Conservation (phyloP, 129 eudicot genomes). For the Chrysanthemum lavandulifolium region DNA sequence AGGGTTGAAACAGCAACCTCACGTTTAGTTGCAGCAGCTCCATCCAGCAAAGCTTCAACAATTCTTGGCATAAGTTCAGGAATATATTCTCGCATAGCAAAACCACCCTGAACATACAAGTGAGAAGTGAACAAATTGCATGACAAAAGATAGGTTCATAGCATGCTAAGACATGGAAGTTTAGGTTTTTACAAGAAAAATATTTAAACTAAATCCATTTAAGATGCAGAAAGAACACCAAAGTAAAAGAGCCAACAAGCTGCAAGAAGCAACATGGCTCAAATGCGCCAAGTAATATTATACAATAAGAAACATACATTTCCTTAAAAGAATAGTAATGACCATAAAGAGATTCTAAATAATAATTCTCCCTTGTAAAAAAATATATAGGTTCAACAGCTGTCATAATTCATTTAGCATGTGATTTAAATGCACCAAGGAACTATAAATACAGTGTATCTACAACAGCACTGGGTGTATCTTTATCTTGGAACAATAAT, state of each 20-base stretch:
- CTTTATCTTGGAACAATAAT: too few species aligned
- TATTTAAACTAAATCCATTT: not conserved
- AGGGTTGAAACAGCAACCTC: slow-evolving; percentile 98
- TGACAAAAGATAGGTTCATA: slow-evolving; percentile 6
- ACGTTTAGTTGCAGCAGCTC: slow-evolving; percentile 91
- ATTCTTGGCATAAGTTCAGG: slow-evolving; percentile 90
- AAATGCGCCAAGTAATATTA: slow-evolving; percentile 7
- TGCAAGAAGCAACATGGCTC: slow-evolving; percentile 20
- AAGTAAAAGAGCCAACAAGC: slow-evolving; percentile 14
- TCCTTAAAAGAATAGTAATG: slow-evolving; percentile 10
- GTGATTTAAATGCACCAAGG: slow-evolving; percentile 11
- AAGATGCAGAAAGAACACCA: not conserved
- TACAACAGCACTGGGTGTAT: not conserved
- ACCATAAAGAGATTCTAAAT: not conserved
- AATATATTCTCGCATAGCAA: slow-evolving; percentile 91
- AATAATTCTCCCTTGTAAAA: too few species aligned
- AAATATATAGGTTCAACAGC: not conserved
- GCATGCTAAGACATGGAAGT: slow-evolving; percentile 9
- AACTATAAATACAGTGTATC: not conserved
- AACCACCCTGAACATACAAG: slow-evolving; percentile 75
- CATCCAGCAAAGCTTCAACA: slow-evolving; percentile 94
- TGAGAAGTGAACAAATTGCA: slow-evolving; percentile 9
- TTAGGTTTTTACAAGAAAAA: slow-evolving; percentile 6
- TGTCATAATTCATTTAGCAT: not conserved
- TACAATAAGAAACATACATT: slow-evolving; percentile 2